A percentile compares a stretch with the other conserved stretches of the same genome.
These are phyloP conservation scores for Hyphopichia buzzinii DNA, from an alignment of 1,139 yeast species.

Conservation along the genomic window DNA sequence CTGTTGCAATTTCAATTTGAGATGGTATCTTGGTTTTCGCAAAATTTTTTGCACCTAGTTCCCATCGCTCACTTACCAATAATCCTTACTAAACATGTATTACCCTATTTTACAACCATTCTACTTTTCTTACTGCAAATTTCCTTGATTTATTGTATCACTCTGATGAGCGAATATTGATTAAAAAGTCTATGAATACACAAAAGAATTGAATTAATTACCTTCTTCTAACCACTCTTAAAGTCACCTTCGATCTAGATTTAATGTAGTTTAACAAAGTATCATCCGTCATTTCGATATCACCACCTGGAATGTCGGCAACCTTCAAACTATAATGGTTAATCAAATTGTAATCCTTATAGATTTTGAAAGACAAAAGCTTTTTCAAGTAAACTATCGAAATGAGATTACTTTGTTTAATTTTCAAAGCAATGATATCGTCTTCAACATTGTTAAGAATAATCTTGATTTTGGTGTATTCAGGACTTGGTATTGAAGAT, in stretches of 20 bases:
- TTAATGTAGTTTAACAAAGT: constrained; percentile 25
- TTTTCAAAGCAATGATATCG: constrained; percentile 32
- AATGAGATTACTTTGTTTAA: constrained; percentile 24
- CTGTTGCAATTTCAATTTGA: too few species aligned
- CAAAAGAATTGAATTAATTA: too few species aligned
- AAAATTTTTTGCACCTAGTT: too few species aligned
- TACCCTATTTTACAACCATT: too few species aligned
- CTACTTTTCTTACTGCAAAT: too few species aligned
- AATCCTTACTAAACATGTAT: too few species aligned
- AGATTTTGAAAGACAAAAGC: constrained; percentile 31
- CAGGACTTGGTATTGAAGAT: constrained; percentile 6
- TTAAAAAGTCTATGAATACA: too few species aligned
- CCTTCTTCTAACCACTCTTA: constrained; percentile 25
- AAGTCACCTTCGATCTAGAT: constrained; percentile 23
- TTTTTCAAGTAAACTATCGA: constrained; percentile 31
- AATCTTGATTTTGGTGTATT: constrained; percentile 31
- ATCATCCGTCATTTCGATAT: constrained; percentile 14
- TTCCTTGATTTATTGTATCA: too few species aligned
- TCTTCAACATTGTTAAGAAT: constrained; percentile 28
- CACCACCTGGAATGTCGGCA: constrained; percentile 6
- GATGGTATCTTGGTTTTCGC: too few species aligned
- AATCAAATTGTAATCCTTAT: constrained; percentile 30
- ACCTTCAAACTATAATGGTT: constrained; percentile 28
- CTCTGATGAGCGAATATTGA: too few species aligned
- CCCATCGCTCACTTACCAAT: too few species aligned